Conservation (phyloP, 225 moss, liverwort and hornwort species). For the Polytrichum formosum region DNA sequence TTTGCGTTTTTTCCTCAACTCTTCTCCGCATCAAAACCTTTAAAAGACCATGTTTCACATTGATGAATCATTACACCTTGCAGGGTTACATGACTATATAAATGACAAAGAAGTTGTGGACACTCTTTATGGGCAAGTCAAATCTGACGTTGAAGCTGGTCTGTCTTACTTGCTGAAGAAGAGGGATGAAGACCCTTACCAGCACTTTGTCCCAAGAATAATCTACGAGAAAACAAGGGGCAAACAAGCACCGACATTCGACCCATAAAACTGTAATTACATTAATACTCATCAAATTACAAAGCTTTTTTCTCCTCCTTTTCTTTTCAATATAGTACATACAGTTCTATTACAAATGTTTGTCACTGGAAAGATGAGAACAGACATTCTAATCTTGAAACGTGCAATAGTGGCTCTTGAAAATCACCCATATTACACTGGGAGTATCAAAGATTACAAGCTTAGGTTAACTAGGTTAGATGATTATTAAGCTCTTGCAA, state of each 20-base stretch:
- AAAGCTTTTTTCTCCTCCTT: too few species aligned
- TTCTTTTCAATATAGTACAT: too few species aligned
- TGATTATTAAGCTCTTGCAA: too few species aligned
- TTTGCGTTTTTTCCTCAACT: background rate
- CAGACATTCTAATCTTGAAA: too few species aligned
- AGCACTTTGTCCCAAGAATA: constrained; percentile 56
- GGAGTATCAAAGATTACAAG: too few species aligned
- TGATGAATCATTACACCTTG: background rate
- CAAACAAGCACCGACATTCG: constrained; percentile 71
- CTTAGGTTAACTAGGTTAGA: too few species aligned
- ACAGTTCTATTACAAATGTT: too few species aligned
- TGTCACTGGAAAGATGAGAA: too few species aligned
- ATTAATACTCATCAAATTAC: too few species aligned
- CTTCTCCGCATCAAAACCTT: background rate
- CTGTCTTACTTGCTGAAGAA: constrained; percentile 58
- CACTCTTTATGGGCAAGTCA: constrained; percentile 56
- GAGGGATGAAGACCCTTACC: constrained; percentile 61
- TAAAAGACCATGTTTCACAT: background rate
- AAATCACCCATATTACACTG: too few species aligned
- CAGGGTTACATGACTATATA: constrained; percentile 45
- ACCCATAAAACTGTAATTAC: constrained; percentile 19
- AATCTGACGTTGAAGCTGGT: constrained; percentile 62
- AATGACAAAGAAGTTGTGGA: constrained; percentile 55
- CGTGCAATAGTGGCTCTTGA: too few species aligned
- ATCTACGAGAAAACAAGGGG: constrained; percentile 61